These are phyloP conservation scores for Chlorella sp. DNA, from an alignment of 139 green algal genomes.

Conservation along the genomic window DNA sequence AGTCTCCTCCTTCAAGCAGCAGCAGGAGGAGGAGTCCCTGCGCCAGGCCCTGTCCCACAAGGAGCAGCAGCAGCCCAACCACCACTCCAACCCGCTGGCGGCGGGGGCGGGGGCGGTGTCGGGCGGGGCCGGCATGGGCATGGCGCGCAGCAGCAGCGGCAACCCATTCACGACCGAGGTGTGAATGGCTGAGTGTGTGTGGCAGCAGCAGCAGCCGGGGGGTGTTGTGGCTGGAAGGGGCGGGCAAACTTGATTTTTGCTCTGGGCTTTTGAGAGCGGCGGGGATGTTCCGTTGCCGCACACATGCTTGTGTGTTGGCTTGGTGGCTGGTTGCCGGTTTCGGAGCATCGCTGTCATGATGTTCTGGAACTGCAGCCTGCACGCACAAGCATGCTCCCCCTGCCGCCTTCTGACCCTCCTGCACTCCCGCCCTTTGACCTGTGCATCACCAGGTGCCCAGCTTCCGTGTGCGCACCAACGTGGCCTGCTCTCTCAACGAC, in stretches of 20 bases:
- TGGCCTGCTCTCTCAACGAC: conserved; percentile 25
- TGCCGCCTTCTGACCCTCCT: not conserved
- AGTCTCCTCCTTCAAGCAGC: conserved; percentile 21
- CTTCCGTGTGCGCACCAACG: conserved; percentile 18
- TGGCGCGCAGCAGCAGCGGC: conserved; percentile 35
- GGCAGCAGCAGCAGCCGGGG: not conserved
- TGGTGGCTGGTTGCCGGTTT: too few species aligned
- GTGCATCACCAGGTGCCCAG: not conserved
- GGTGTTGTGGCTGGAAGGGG: not conserved
- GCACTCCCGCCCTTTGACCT: not conserved
- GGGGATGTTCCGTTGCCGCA: not conserved
- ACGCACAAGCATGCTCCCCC: too few species aligned
- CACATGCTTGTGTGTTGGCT: not conserved
- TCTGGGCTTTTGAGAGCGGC: not conserved
- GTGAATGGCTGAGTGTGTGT: not conserved
- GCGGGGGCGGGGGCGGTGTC: not conserved
- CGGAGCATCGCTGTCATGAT: too few species aligned
- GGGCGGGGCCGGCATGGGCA: not conserved
- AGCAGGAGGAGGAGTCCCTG: not conserved
- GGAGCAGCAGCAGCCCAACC: conserved; percentile 9
- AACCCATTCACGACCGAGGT: conserved; percentile 23
- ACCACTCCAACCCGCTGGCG: conserved; percentile 18
- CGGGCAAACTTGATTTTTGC: not conserved
- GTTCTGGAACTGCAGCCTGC: too few species aligned
- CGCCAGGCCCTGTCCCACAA: not conserved